phyloP scores from a whole-genome alignment of 1,284 basidiomycete species.

The Heterobasidion irregulare region DNA sequence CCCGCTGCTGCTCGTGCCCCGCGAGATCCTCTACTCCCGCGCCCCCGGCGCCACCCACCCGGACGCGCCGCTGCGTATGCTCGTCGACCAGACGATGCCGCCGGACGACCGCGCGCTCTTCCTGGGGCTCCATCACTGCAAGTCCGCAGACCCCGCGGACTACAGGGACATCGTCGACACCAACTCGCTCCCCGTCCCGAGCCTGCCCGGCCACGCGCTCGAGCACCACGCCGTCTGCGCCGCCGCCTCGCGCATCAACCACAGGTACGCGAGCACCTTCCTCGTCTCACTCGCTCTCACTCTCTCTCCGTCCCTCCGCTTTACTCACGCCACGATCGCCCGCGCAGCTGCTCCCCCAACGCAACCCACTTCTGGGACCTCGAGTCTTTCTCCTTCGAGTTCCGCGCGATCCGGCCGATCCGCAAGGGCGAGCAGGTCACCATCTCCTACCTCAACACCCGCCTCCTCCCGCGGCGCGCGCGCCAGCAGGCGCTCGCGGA shows the following conservation, averaged over 20 bases:
- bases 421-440: conserved; percentile 8
- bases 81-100: neutral
- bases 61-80: conserved; percentile 3
- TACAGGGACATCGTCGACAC: conserved; percentile 13
- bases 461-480: neutral
- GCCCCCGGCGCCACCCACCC: neutral
- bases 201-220: conserved; percentile 3
- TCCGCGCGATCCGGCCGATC: conserved; percentile 13
- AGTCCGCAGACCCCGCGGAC: conserved; percentile 1
- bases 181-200: conserved; percentile 11
- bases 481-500: conserved; percentile 7
- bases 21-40: neutral
- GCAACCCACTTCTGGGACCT: conserved; percentile 9
- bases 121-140: conserved; percentile 7
- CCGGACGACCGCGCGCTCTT: conserved; percentile 1
- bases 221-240: conserved; percentile 11
- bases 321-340: neutral
- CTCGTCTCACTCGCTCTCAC: neutral
- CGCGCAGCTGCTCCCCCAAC: conserved; percentile 15
- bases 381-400: conserved; percentile 10
- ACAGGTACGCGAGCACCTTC: conserved; percentile 9
- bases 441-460: conserved; percentile 11
- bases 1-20: conserved; percentile 8
- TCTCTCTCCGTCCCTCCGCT: neutral
- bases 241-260: conserved; percentile 14